phyloP scores from a whole-genome alignment of 805 yeast genomes.

The Zygotorulaspora florentina region DNA sequence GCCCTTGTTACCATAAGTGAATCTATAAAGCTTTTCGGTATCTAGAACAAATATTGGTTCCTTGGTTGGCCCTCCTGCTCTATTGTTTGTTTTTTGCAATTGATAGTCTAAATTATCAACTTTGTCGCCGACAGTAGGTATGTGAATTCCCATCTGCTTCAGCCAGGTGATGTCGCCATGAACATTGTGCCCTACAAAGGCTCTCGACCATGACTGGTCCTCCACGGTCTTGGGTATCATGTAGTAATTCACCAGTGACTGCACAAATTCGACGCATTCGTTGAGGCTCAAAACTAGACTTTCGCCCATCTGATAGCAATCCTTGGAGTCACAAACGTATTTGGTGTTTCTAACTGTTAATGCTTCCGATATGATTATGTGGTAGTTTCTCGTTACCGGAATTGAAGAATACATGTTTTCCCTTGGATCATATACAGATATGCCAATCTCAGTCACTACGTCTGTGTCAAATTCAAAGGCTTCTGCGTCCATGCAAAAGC shows the following conservation, averaged over 20 bases:
- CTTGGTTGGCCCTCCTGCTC: not conserved
- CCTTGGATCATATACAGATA: conserved; percentile 53
- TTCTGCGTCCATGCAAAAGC: conserved; percentile 53
- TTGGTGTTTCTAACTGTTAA: conserved; percentile 44
- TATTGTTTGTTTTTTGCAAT: not conserved
- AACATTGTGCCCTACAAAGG: conserved; percentile 59
- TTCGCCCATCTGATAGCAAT: conserved; percentile 48
- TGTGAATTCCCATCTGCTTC: conserved; percentile 40
- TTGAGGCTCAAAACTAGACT: conserved; percentile 40
- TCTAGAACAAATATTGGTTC: conserved; percentile 37
- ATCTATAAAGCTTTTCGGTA: conserved; percentile 44
- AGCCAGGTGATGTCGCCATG: conserved; percentile 54
- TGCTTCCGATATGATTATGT: conserved; percentile 45
- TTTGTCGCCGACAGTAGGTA: conserved; percentile 34
- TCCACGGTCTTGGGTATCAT: conserved; percentile 30
- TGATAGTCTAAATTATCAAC: conserved; percentile 9
- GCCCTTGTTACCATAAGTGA: conserved; percentile 41
- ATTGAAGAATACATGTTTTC: conserved; percentile 37
- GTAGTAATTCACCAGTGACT: conserved; percentile 43
- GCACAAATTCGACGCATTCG: conserved; percentile 40
- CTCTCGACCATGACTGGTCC: conserved; percentile 31
- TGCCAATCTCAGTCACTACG: conserved; percentile 53
- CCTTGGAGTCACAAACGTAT: conserved; percentile 52
- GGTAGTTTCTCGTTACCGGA: conserved; percentile 42
- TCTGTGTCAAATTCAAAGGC: conserved; percentile 47